Base-by-base conservation (phyloP, 177 flowering plant species). In the Vitis hybrid region DNA sequence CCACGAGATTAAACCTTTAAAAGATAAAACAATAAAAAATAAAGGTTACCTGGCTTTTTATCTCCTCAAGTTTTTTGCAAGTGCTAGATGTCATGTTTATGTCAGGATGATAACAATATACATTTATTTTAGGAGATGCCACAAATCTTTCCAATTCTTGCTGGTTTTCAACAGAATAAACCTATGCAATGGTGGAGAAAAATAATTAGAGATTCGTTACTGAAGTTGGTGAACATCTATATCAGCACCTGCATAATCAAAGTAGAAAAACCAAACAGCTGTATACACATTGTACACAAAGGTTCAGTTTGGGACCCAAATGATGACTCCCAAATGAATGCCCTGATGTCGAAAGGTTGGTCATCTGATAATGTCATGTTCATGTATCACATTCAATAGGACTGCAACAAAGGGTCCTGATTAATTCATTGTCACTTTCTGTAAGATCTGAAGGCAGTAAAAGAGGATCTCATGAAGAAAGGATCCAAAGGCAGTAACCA, bases 91-190 rank as follows among this genome's bases (percentile, higher is more conserved):
- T 59, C 54, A 56, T 66, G 17, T 74, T 62, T 6, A n/a, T 7
- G 51, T 48, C 56, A 51, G 88, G 79, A 76, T 67, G 81, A 84
- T 87, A 95, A 61, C 73, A 71, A 80, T 91, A 86, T 45, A 89
- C 66, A 61, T 65, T 86, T 18, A 90, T 77, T 59, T 74, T 65
- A 58, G 99, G 95, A 54, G 93, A 80, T 60, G 89, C 75, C 50
- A 91, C 92, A 82, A 83, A 83, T 12, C 67, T 69, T 64, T 88
- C 93, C 70, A 95, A 70, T 68, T 93, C 98, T 56, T 80, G 85
- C 61, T 70, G 79, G 71, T 88, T 82, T 59, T 81, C 88, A 72
- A 93, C 92, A 65, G 97, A 72, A 72, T 82, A 87, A 52, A 95
- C 90, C 99, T 95, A 70, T 49, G 17, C 60, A 75, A 64, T 60